Percentiles rank a stretch among this genome's conserved stretches.
phyloP scores from a whole-genome alignment of 2,329 filamentous ascomycete species.

The Dothideomycetes sp. region DNA sequence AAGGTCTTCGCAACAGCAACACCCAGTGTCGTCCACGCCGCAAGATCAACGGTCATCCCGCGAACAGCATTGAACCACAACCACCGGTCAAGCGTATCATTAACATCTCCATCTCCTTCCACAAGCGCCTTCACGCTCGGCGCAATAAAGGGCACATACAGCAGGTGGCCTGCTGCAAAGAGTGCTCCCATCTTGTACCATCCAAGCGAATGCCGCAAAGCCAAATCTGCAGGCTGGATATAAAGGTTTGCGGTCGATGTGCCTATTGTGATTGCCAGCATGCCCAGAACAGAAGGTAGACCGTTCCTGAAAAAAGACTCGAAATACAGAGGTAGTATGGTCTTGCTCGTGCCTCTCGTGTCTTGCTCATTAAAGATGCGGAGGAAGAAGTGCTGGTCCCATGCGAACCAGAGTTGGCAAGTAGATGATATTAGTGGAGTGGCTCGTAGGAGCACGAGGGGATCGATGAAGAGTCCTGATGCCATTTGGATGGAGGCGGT shows the following conservation, averaged over 20 bases:
- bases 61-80: conserved; percentile 5
- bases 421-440: conserved; percentile 5
- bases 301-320: conserved; percentile 1
- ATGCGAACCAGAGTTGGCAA: conserved; percentile 3
- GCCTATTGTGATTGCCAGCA: conserved; percentile 2
- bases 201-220: neutral
- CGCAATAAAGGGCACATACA: conserved; percentile 7
- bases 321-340: conserved; percentile 6
- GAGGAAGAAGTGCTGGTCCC: conserved; percentile 5
- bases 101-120: conserved; percentile 2
- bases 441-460: conserved; percentile 3
- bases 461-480: conserved; percentile 6
- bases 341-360: conserved; percentile 1
- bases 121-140: conserved; percentile 1
- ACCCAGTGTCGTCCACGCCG: conserved; percentile 1
- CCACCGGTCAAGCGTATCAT: conserved; percentile 5
- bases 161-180: conserved; percentile 3
- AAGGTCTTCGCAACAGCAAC: conserved; percentile 7
- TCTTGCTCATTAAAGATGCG: conserved; percentile 2
- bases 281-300: conserved; percentile 1
- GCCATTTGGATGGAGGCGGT: too few species aligned
- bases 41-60: conserved; percentile 6
- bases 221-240: neutral
- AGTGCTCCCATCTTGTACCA: conserved; percentile 5
- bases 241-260: conserved; percentile 6